phyloP scores from a whole-genome alignment of 139 green algal genomes.

The Chlorella sp. region DNA sequence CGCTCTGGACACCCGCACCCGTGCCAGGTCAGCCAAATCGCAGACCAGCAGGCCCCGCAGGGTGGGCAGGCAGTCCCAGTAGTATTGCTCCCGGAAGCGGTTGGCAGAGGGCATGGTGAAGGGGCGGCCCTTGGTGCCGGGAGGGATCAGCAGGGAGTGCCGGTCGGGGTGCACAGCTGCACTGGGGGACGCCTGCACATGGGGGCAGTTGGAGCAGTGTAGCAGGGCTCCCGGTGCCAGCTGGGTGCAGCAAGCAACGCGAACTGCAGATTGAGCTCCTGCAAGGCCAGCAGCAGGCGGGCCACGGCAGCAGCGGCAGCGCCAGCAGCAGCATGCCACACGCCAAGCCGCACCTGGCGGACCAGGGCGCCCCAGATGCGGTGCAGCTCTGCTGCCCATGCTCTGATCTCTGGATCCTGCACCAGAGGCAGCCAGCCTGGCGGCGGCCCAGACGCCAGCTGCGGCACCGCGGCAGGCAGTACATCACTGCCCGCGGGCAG shows the following conservation, averaged over 20 bases:
- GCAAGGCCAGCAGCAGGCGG: background rate
- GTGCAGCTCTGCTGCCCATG: constrained; percentile 53
- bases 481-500: background rate
- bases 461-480: background rate
- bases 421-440: constrained; percentile 47
- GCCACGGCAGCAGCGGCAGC: background rate
- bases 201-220: too few relatives aligned
- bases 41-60: constrained; percentile 83
- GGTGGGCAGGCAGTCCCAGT: constrained; percentile 92
- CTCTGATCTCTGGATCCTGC: background rate
- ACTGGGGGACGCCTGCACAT: background rate
- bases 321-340: too few relatives aligned
- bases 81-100: constrained; percentile 90
- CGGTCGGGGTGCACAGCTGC: constrained; percentile 34
- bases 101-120: constrained; percentile 82
- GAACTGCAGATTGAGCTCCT: too few relatives aligned
- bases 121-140: constrained; percentile 54
- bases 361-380: too few relatives aligned
- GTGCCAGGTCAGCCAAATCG: constrained; percentile 62
- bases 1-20: background rate
- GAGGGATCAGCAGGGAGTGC: constrained; percentile 84
- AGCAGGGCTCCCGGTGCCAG: too few relatives aligned
- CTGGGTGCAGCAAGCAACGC: background rate
- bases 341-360: constrained; percentile 26
- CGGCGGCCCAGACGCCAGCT: constrained; percentile 4